These are phyloP conservation scores for Dichomitus squalens DNA, from an alignment of 1,284 basidiomycete genomes.

Conservation along the genomic window DNA sequence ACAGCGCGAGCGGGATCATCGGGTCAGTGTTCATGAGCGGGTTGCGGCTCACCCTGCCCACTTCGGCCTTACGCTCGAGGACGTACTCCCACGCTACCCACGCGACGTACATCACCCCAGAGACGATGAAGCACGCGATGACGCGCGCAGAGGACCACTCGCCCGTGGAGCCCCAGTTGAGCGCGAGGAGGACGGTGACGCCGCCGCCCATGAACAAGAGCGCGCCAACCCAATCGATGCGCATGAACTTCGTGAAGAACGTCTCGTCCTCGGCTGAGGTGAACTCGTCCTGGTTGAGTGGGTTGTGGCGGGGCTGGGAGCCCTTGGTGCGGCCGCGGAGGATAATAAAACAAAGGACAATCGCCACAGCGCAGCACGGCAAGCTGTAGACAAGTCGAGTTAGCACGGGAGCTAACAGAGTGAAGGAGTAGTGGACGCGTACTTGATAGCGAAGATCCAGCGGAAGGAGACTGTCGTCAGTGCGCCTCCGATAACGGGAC, in stretches of 20 bases:
- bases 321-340: conserved; percentile 38
- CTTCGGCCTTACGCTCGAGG: conserved; percentile 34
- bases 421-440: conserved; percentile 19
- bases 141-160: conserved; percentile 36
- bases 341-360: conserved; percentile 44
- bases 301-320: conserved; percentile 24
- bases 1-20: conserved; percentile 44
- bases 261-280: conserved; percentile 19
- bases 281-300: conserved; percentile 6
- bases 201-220: conserved; percentile 39
- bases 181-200: conserved; percentile 39
- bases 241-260: conserved; percentile 37
- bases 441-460: conserved; percentile 61
- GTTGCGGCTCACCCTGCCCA: conserved; percentile 5
- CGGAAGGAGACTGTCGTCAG: conserved; percentile 45
- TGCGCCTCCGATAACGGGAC: conserved; percentile 50
- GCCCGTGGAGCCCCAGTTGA: conserved; percentile 39
- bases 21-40: conserved; percentile 38
- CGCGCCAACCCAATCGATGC: conserved; percentile 51
- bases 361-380: conserved; percentile 34
- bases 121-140: conserved; percentile 43
- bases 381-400: conserved; percentile 30
- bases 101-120: conserved; percentile 37
- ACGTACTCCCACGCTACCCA: conserved; percentile 45
- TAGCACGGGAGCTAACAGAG: not conserved